Evolutionary conservation across 176 grass and related monocot species (phyloP).

Genomic region (Cymbopogon citratus): DNA sequence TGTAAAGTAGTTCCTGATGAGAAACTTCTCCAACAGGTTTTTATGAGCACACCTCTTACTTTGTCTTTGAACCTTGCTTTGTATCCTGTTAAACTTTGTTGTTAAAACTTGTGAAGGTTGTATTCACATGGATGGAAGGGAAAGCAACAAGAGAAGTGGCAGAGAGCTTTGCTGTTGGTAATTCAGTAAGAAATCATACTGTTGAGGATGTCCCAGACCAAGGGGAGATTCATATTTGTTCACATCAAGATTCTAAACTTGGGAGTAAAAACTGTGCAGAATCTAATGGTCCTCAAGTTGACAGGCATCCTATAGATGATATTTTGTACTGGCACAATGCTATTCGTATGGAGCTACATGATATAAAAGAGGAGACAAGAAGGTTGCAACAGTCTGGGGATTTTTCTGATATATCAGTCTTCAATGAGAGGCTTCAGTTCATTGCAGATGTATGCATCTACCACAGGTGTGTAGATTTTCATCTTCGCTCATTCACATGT

Average conservation of each 20-base stretch:
- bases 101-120: conserved; percentile 58
- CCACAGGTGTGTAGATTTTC: conserved; percentile 54
- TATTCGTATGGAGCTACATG: conserved; percentile 75
- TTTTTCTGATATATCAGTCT: conserved; percentile 89
- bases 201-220: conserved; percentile 30
- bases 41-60: not conserved
- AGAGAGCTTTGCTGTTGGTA: conserved; percentile 1
- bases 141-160: conserved; percentile 40
- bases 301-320: conserved; percentile 80
- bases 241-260: conserved; percentile 38
- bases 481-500: not conserved
- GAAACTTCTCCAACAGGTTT: conserved; percentile 95
- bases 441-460: conserved; percentile 98
- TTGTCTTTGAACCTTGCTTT: conserved; percentile 20
- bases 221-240: conserved; percentile 31
- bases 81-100: conserved; percentile 25
- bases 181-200: conserved; percentile 24
- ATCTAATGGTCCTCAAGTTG: conserved; percentile 32
- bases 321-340: conserved; percentile 97
- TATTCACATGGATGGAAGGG: conserved; percentile 81
- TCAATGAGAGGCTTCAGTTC: conserved; percentile 87
- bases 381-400: conserved; percentile 68
- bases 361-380: conserved; percentile 82
- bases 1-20: conserved; percentile 89
- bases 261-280: conserved; percentile 49